Evolutionary conservation across 495 filamentous ascomycete genomes (phyloP).

Genomic region (Penicillium roqueforti): DNA sequence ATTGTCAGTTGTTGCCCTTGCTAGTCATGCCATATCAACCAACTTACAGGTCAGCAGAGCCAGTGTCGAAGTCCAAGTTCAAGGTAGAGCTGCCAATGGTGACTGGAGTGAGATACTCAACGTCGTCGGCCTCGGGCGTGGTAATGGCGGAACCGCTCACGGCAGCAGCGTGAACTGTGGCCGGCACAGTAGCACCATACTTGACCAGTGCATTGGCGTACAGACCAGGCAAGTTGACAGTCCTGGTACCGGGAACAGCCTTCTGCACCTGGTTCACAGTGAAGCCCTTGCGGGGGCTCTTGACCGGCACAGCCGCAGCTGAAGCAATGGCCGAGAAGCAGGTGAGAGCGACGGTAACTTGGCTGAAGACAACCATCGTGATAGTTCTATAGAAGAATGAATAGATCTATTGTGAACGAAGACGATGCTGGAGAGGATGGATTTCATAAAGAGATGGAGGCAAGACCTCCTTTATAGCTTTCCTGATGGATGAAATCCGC

Average conservation of each 20-base stretch:
- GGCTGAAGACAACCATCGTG: constrained; percentile 46
- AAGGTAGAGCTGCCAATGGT: constrained; percentile 58
- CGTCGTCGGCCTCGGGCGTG: constrained; percentile 54
- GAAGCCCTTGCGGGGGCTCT: constrained; percentile 33
- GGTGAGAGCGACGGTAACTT: constrained; percentile 29
- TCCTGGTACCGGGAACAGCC: constrained; percentile 24
- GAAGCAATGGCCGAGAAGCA: constrained; percentile 31
- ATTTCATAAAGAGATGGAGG: constrained; percentile 11
- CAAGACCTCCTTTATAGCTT: constrained; percentile 24
- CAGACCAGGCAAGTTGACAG: constrained; percentile 38
- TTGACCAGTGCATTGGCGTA: constrained; percentile 42
- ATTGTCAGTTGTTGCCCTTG: constrained; percentile 5
- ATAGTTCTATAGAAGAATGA: constrained; percentile 17
- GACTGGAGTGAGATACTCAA: constrained; percentile 65
- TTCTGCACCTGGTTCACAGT: constrained; percentile 36
- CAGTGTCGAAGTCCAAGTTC: constrained; percentile 71
- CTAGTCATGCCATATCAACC: not conserved
- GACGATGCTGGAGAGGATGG: constrained; percentile 13
- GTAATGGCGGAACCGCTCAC: constrained; percentile 47
- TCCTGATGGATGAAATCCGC: not conserved
- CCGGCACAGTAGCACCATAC: constrained; percentile 42
- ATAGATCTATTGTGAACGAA: constrained; percentile 6
- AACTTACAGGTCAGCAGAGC: constrained; percentile 68
- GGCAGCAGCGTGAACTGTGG: constrained; percentile 40
- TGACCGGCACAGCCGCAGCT: constrained; percentile 35